phyloP scores from a whole-genome alignment of 1,284 basidiomycete species.

The Puccinia horiana region DNA sequence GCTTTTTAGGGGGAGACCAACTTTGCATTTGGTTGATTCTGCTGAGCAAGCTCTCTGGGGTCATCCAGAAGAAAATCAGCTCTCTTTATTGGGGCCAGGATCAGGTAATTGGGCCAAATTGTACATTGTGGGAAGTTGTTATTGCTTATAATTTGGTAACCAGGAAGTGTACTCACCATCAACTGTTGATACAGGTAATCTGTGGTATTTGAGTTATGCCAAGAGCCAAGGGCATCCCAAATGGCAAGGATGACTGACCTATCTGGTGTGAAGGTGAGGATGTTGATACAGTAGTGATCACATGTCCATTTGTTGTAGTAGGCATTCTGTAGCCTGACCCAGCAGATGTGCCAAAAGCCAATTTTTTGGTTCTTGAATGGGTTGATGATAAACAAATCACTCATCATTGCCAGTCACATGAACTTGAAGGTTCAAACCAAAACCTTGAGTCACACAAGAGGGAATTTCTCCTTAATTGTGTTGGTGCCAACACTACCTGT shows the following conservation, averaged over 20 bases:
- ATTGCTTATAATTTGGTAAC: neutral
- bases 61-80: neutral
- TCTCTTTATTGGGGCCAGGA: neutral
- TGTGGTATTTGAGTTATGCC: slow-evolving; percentile 8
- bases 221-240: neutral
- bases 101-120: neutral
- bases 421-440: no score
- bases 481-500: no score
- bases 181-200: neutral
- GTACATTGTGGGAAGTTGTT: neutral
- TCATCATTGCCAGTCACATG: no score
- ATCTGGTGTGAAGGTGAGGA: neutral
- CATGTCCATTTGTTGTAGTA: slow-evolving; percentile 19
- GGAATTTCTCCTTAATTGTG: no score
- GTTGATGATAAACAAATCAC: no score
- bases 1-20: neutral
- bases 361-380: no score
- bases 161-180: neutral
- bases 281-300: neutral
- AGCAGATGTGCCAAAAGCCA: no score
- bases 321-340: slow-evolving; percentile 5
- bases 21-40: neutral
- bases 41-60: neutral
- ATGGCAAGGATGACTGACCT: neutral
- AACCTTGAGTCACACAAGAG: no score